Evolutionary conservation across 805 yeast genomes (phyloP), one percentile per base, ranked within the genome.

Genomic region (Sugiyamaella mastotermitis): DNA sequence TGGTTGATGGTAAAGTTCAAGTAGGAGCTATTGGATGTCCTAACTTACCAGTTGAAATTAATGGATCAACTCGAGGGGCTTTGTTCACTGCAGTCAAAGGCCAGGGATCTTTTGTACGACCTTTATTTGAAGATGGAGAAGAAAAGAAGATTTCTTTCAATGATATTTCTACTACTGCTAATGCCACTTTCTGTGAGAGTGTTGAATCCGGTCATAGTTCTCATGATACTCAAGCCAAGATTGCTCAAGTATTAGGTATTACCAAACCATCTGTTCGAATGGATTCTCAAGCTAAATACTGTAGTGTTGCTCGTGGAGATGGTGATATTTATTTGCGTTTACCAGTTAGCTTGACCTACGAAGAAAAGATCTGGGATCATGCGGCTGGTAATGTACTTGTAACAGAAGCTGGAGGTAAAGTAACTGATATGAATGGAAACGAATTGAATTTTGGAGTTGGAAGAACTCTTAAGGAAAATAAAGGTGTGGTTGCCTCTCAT

Each of bases 291-390:
- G 98, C 86, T 9, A 92, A 92, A 60, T 92, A 92, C 65, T 90
- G 97, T 65, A 76, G 88, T 11, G 70, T 92, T 32, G 79, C 97
- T 8, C 72, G 80, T 46, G 98, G 98, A 24, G 81, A 82, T 40
- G 97, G 96, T 3, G 97, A 92, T 52, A 73, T 92, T 10, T 92
- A 94, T 53, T 67, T 92, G 44, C 78, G 99, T 50, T 64, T 94
- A 42, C 99, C 99, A 10, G 76, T 80, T 32, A 77, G 72, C 48
- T 68, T 76, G 36, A 62, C 72, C 2, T 92, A 88, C 58, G 73
- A 84, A 51, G 99, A 92, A 58, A 92, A 92, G 62, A 87, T 92
- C 43, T 92, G 98, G 97, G 99, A 92, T 62, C 99, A 92, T 59
- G 97, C 97, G 14, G 94, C 97, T 1, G 99, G 98, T 3, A 81